Conservation (phyloP, 257 asterid species). For the Hygrophila difformis region DNA sequence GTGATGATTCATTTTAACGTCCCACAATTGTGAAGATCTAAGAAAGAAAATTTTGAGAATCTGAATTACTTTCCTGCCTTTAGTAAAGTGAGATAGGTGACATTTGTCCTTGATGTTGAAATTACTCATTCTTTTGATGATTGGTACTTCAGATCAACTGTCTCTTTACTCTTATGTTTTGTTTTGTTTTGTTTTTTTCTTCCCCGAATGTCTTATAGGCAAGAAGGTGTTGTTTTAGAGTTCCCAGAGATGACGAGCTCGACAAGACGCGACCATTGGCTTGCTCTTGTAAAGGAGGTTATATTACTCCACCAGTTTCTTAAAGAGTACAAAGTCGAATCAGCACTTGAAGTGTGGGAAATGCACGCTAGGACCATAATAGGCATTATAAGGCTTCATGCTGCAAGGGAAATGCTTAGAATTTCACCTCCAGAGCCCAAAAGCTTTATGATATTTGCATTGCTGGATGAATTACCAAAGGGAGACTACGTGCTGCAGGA, state of each 20-base stretch:
- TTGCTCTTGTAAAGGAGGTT: conserved; percentile 66
- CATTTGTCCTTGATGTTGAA: no score
- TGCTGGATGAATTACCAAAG: conserved; percentile 72
- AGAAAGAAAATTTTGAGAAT: neutral
- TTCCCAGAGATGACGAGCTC: conserved; percentile 94
- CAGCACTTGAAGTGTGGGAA: conserved; percentile 54
- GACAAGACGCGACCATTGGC: conserved; percentile 90
- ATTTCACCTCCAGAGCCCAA: conserved; percentile 75
- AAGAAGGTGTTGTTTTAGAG: conserved; percentile 60
- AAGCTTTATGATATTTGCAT: conserved; percentile 52
- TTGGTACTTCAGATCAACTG: neutral
- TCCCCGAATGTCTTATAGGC: conserved; percentile 25
- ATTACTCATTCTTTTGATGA: no score
- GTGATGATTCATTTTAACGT: neutral
- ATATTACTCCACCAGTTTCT: conserved; percentile 56
- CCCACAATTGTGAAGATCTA: neutral
- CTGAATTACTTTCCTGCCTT: neutral
- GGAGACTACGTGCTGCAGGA: conserved; percentile 71
- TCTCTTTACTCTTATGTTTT: neutral
- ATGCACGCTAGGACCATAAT: conserved; percentile 67
- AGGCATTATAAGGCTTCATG: conserved; percentile 84
- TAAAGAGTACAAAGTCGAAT: conserved; percentile 37
- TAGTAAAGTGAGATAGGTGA: no score
- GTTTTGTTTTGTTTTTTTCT: no score
- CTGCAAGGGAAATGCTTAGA: conserved; percentile 90